Percentiles rank a stretch among this genome's conserved stretches.
These are phyloP conservation scores for Leccinum fuscescens DNA, from an alignment of 1,284 basidiomycete genomes.

Conservation along the genomic window DNA sequence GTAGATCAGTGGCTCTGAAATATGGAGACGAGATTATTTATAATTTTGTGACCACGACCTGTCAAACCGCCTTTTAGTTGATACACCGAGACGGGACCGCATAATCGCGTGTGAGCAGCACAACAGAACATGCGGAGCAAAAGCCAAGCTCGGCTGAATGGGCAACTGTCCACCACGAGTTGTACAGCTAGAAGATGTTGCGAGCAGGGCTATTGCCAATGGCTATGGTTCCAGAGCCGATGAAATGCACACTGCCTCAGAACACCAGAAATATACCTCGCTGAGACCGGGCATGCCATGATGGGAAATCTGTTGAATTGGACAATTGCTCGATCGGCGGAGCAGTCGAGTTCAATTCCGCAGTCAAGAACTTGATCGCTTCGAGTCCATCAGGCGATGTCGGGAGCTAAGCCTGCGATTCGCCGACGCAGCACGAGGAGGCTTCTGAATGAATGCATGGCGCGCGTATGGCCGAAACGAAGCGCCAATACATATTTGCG, in stretches of 20 bases:
- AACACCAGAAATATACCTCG: not conserved
- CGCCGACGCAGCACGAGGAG: conserved; percentile 1
- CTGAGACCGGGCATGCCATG: not conserved
- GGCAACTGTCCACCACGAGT: not conserved
- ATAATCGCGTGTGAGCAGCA: not conserved
- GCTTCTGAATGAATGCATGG: not conserved
- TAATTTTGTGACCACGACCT: not conserved
- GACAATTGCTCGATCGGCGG: conserved; percentile 15
- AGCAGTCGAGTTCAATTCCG: conserved; percentile 3
- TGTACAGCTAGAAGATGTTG: not conserved
- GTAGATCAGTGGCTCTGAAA: not conserved
- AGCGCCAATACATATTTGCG: not conserved
- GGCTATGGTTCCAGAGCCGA: not conserved
- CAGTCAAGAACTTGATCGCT: conserved; percentile 9
- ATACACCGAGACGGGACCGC: conserved; percentile 18
- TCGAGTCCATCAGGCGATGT: conserved; percentile 1
- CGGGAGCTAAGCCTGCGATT: not conserved
- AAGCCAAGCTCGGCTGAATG: not conserved
- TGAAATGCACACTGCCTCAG: not conserved
- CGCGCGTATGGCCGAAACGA: too few relatives aligned
- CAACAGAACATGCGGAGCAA: not conserved
- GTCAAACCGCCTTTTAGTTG: conserved; percentile 4
- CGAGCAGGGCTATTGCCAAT: not conserved
- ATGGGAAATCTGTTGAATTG: not conserved
- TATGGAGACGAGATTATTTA: not conserved